phyloP scores from a whole-genome alignment of 352 stramenopile species.

The Phytophthora citricola region DNA sequence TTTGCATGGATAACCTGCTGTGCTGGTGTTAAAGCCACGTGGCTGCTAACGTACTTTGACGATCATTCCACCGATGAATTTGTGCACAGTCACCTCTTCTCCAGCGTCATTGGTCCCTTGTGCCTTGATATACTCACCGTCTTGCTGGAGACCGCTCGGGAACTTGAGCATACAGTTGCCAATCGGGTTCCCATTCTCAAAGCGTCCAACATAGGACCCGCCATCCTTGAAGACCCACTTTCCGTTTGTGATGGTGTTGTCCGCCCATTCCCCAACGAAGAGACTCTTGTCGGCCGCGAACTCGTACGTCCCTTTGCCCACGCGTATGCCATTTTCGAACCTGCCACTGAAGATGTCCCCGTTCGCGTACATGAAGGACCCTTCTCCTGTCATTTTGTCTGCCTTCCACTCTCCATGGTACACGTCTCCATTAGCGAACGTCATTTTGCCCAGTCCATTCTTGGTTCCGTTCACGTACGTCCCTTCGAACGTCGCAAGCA shows the following conservation, averaged over 20 bases:
- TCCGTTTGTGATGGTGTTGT: slow-evolving; percentile 88
- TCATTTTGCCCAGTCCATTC: slow-evolving; percentile 92
- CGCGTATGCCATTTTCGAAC: slow-evolving; percentile 84
- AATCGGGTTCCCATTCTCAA: slow-evolving; percentile 88
- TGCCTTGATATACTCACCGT: slow-evolving; percentile 83
- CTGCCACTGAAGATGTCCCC: slow-evolving; percentile 92
- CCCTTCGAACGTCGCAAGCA: slow-evolving; percentile 86
- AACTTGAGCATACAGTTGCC: slow-evolving; percentile 91
- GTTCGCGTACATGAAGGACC: slow-evolving; percentile 92
- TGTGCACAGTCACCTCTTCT: slow-evolving; percentile 63
- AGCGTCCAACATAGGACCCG: slow-evolving; percentile 82
- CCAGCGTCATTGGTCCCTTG: slow-evolving; percentile 51
- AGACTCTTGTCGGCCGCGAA: slow-evolving; percentile 84
- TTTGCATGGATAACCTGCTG: slow-evolving; percentile 26
- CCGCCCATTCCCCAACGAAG: slow-evolving; percentile 87
- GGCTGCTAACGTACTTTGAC: slow-evolving; percentile 70
- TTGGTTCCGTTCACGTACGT: slow-evolving; percentile 88
- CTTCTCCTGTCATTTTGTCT: slow-evolving; percentile 89
- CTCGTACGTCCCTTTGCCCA: slow-evolving; percentile 91
- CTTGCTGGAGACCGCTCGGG: slow-evolving; percentile 83
- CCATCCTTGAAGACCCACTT: slow-evolving; percentile 93
- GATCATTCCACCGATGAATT: slow-evolving; percentile 74
- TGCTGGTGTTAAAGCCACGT: neutral
- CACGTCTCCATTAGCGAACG: slow-evolving; percentile 89
- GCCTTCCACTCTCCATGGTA: slow-evolving; percentile 92